Percentiles rank a stretch among this genome's conserved stretches.
These are phyloP conservation scores for Arthrinium phaeospermum DNA, from an alignment of 2,329 filamentous ascomycete genomes.

Conservation along the genomic window DNA sequence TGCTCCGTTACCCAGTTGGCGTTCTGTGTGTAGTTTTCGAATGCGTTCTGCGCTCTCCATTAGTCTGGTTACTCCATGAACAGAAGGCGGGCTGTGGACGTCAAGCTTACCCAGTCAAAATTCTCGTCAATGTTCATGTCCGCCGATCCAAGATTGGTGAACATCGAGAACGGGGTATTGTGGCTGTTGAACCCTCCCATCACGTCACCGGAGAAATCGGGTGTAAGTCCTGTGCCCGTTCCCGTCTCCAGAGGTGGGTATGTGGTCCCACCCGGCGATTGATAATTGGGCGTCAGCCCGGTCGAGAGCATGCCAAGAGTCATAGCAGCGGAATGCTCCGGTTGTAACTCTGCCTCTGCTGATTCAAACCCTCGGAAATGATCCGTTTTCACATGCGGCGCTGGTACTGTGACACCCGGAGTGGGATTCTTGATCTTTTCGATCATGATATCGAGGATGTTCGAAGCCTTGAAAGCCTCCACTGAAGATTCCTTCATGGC, in stretches of 20 bases:
- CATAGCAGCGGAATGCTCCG: constrained; percentile 48
- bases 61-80: not conserved
- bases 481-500: constrained; percentile 77
- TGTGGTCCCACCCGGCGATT: constrained; percentile 45
- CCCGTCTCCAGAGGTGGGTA: constrained; percentile 53
- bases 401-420: constrained; percentile 25
- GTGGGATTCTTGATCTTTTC: constrained; percentile 70
- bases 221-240: constrained; percentile 38
- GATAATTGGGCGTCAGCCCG: constrained; percentile 42
- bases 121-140: constrained; percentile 55
- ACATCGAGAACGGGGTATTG: constrained; percentile 59
- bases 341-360: constrained; percentile 34
- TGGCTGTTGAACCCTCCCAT: constrained; percentile 40
- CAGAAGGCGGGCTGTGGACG: constrained; percentile 32
- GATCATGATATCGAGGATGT: constrained; percentile 83
- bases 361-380: constrained; percentile 8
- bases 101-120: constrained; percentile 62
- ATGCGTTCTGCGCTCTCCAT: constrained; percentile 49
- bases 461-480: constrained; percentile 87
- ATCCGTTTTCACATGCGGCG: constrained; percentile 29
- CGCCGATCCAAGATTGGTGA: constrained; percentile 49
- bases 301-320: constrained; percentile 50
- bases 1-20: constrained; percentile 59
- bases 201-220: constrained; percentile 45
- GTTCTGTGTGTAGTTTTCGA: constrained; percentile 63